Conservation (phyloP, 2,329 filamentous ascomycete species). For the Aspergillus fischeri region DNA sequence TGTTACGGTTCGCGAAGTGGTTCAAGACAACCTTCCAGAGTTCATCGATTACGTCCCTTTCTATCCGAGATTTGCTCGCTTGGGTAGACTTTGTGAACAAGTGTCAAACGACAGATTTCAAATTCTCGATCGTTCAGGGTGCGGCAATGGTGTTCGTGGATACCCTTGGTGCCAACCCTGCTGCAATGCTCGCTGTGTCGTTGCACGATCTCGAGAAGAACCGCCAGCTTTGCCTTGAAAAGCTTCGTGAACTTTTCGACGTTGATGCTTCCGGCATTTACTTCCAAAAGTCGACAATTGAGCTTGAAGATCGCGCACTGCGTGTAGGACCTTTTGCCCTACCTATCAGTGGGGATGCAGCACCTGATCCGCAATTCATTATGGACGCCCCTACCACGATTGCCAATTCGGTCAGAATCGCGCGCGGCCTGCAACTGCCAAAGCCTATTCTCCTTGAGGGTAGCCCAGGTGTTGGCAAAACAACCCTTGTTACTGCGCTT, state of each 20-base stretch:
- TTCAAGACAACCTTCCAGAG: constrained; percentile 78
- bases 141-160: constrained; percentile 95
- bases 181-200: constrained; percentile 73
- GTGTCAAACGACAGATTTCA: constrained; percentile 46
- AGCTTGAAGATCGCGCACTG: constrained; percentile 51
- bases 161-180: constrained; percentile 89
- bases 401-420: constrained; percentile 83
- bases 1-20: constrained; percentile 89
- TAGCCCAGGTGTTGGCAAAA: constrained; percentile 97
- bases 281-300: constrained; percentile 57
- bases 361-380: constrained; percentile 62
- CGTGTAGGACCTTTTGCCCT: constrained; percentile 73
- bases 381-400: constrained; percentile 87
- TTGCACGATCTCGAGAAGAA: constrained; percentile 66
- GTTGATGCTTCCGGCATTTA: constrained; percentile 65
- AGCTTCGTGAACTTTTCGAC: constrained; percentile 64
- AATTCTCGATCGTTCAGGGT: constrained; percentile 67
- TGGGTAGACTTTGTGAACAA: constrained; percentile 93
- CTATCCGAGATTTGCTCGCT: constrained; percentile 84
- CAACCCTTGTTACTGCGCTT: constrained; percentile 81
- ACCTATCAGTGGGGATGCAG: constrained; percentile 46
- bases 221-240: constrained; percentile 66
- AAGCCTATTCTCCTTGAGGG: constrained; percentile 95
- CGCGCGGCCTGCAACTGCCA: constrained; percentile 79
- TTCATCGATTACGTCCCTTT: constrained; percentile 72